Evolutionary conservation across 108 stramenopile genomes (phyloP).

Genomic region (Nitzschia inconspicua): DNA sequence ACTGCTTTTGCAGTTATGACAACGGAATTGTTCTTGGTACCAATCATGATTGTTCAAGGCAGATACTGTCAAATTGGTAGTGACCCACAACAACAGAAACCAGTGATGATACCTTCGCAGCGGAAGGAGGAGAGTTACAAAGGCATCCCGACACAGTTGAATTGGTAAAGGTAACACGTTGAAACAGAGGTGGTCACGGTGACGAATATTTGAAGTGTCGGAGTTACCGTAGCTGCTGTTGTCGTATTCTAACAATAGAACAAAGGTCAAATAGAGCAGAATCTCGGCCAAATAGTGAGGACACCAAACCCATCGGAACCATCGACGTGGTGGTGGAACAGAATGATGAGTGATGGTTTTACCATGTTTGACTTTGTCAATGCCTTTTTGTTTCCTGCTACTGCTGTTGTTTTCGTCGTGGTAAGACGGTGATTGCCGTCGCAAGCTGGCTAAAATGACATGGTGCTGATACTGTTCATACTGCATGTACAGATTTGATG

Average conservation of each 20-base stretch:
- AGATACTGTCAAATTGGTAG: constrained; percentile 55
- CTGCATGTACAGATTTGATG: constrained; percentile 47
- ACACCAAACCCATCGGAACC: constrained; percentile 58
- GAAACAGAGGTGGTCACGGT: neutral
- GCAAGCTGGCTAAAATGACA: constrained; percentile 36
- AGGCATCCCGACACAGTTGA: neutral
- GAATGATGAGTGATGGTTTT: constrained; percentile 11
- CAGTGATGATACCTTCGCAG: constrained; percentile 22
- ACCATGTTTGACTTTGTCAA: neutral
- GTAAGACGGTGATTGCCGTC: neutral
- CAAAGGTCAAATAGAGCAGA: constrained; percentile 56
- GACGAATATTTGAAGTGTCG: neutral
- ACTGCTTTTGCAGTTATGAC: no score
- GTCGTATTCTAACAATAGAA: constrained; percentile 21
- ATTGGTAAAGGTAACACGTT: neutral
- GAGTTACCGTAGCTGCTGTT: neutral
- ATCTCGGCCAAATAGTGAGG: constrained; percentile 81
- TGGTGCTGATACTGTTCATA: constrained; percentile 68
- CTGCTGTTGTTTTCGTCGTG: neutral
- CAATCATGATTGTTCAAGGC: constrained; percentile 47
- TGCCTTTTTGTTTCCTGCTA: neutral
- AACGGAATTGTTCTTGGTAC: constrained; percentile 36
- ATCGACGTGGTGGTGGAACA: constrained; percentile 43
- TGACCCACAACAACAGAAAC: constrained; percentile 57
- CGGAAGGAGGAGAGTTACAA: neutral